Base-by-base conservation (phyloP, 2,329 filamentous ascomycete species). In the Alternaria postmessia region DNA sequence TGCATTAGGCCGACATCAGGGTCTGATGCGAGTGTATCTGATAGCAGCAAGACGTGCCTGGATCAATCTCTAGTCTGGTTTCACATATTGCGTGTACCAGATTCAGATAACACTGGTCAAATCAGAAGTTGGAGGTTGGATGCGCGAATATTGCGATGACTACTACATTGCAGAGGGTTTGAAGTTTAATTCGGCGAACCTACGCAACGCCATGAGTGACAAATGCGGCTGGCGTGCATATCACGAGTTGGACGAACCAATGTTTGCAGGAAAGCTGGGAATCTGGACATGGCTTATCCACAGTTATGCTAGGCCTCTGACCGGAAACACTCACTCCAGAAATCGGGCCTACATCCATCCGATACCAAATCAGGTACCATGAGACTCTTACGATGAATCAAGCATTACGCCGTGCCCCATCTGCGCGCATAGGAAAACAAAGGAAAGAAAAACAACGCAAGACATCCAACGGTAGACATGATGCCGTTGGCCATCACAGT, bases 1-100 rank as follows among this genome's bases (percentile, higher is more conserved):
- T 56, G 57, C 58, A 34, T 41, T 41, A 38, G 38, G 41, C 42
- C 32, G 16, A 32, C 48, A 36, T 34, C 26, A 43, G 22, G 49
- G 44, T 43, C 38, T 26, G 34, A 49, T 54, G 56, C 56, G 54
- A 26, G 34, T 36, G 56, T 59, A 54, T 36, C 43, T 49, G 51
- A 59, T 38, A 51, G 9, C 22, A 38, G 44, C 20, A 32, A 38
- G 36, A 20, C n/a, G 12, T 22, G 38, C 39, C 38, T 54, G 41
- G 42, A 47, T 38, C 34, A 7, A 47, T 26, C 32, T 36, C 11
- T 43, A 47, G 41, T 16, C 22, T 47, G 30, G 22, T 54, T 54
- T 47, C 52, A 47, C 32, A 36, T 39, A 22, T 54, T 39, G 42
- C 24, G 8, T 24, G 36, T 26, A 51, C 39, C 39, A 24, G 2